Base-by-base conservation (phyloP, 192 early-diverging fungal species). In the Martensiomyces pterosporus region DNA sequence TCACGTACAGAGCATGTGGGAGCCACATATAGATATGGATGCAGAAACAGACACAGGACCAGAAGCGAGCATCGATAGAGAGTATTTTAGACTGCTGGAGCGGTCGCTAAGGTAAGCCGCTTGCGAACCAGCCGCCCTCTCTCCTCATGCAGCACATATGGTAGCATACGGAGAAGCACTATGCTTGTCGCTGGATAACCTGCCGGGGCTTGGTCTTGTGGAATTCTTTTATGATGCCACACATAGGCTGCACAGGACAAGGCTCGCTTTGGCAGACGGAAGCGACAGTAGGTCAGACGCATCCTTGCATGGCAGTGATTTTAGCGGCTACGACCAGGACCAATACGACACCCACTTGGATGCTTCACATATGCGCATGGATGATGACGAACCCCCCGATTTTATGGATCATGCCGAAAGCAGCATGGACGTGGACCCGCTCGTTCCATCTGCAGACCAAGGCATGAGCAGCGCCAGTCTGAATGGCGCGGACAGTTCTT, bases 21-120 rank as follows among this genome's bases (percentile, higher is more conserved):
- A 44, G 10, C 17, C 61, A 10, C 52, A 45, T 1, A 25, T 50
- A 0, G 47, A 36, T 36, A 4, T 45, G 3, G 57, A 45, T 24
- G 5, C 27, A 12, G 40, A 39, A n/a, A 32, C 47, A 19, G 40
- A 34, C 9, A 6, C 47, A 0, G 46, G 23, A 15, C 22, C 48
- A 17, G 38, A 36, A 12, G 40, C 46, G 25, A 57, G 49, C 14
- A 40, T 43, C 6, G 68, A 64, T 37, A 55, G 68, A 39, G 61
- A 72, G 4, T 71, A 71, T 44, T 71, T 71, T 43, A 53, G 47
- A 23, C 36, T 59, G 6, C 43, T 71, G 17, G 67, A 54, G 4
- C 67, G 55, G 3, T 71, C 56, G 4, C 33, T 71, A 16, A 47
- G n/a, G n/a, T n/a, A n/a, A n/a, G n/a, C n/a, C n/a, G n/a, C n/a